Base-by-base conservation (phyloP, 2,329 filamentous ascomycete species). In the Colletotrichum abscissum region DNA sequence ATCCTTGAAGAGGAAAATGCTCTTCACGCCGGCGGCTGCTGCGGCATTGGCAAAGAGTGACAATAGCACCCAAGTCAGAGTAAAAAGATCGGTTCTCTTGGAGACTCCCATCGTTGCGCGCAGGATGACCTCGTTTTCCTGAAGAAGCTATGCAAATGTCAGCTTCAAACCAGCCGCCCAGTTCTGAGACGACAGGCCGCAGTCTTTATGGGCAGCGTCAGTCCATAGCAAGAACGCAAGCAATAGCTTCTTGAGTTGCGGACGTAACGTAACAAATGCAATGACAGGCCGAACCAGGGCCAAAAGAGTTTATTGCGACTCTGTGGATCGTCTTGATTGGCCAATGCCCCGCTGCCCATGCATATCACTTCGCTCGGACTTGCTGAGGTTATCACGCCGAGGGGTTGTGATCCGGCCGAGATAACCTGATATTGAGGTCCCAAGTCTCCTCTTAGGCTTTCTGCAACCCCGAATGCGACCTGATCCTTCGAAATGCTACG, bases 1-100 rank as follows among this genome's bases (percentile, higher is more conserved):
- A 68, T 86, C 84, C 68, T 86, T 85, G 77, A 84, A 84, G 9
- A 84, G 76, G 68, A 81, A 85, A 33, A 85, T 81, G 74, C 69
- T 75, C 26, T 72, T 72, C 2, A 72, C 38, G 8, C 38, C 49
- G 24, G 35, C 19, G 8, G 30, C 14, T 24, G 69, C 49, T 46
- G 65, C 55, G 16, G 33, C 63, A 4, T 5, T 6, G 16, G 49
- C 26, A 7, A 28, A 49, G 22, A 38, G 49, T 19, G 24, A 16
- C 24, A 65, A 30, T 33, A 65, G n/a, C 14, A 16, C 9, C 30
- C 5, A 35, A 6, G 22, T 3, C 12, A 65, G 7, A 8, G 46
- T 30, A 14, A n/a, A 24, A 24, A n/a, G 11, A 11, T 22, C 16
- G 11, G 28, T 2, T 16, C 6, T 16, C 33, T 19, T 30, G 22